Conservation (phyloP, 2,329 filamentous ascomycete genomes). For the Cercospora citrullina region DNA sequence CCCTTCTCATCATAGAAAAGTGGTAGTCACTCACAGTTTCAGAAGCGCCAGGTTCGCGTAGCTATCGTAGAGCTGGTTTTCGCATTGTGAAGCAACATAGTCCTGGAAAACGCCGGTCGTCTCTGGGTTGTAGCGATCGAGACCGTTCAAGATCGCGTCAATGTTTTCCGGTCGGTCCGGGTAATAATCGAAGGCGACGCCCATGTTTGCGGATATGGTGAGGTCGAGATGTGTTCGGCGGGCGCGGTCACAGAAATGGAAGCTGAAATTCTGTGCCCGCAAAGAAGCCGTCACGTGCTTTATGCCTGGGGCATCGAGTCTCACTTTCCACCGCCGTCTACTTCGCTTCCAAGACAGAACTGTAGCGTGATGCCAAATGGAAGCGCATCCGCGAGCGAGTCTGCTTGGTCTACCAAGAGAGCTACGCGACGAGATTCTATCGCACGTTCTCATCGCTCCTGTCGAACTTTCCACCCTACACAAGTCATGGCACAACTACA, state of each 20-base stretch:
- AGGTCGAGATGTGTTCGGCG: background rate
- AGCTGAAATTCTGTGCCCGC: conserved; percentile 19
- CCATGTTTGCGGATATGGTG: conserved; percentile 39
- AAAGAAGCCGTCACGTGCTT: background rate
- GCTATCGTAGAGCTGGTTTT: conserved; percentile 89
- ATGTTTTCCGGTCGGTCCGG: conserved; percentile 90
- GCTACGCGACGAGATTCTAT: conserved; percentile 31
- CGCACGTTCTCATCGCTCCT: conserved; percentile 25
- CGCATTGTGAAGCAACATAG: conserved; percentile 93
- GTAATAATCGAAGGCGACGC: conserved; percentile 74
- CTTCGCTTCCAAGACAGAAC: background rate
- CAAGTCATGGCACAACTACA: conserved; percentile 22
- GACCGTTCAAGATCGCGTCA: conserved; percentile 88
- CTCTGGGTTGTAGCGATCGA: conserved; percentile 98
- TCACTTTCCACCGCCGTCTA: background rate
- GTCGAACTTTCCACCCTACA: conserved; percentile 29
- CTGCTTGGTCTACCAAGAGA: conserved; percentile 32
- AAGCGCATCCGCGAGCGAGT: conserved; percentile 2
- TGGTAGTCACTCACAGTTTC: conserved; percentile 77
- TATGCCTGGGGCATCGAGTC: background rate
- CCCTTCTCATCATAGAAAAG: conserved; percentile 7
- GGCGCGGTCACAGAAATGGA: background rate
- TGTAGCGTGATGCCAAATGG: background rate
- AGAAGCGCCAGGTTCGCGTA: conserved; percentile 94
- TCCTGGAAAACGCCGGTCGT: conserved; percentile 90